These are phyloP conservation scores for Cystoderma amianthinum DNA, from an alignment of 768 basidiomycete genomes.

Conservation along the genomic window DNA sequence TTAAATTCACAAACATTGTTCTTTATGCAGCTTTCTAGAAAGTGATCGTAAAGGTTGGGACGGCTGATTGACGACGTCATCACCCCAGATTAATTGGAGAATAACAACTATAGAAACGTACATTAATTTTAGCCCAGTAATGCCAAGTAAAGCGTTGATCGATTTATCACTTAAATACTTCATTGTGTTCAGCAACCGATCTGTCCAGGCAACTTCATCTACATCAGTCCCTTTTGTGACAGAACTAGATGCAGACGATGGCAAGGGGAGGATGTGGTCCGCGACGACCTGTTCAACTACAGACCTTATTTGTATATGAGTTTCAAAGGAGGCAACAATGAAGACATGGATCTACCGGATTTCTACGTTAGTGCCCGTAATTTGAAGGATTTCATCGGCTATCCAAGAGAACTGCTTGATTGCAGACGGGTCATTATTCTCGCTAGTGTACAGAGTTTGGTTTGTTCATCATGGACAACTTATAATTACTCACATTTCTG, in stretches of 20 bases:
- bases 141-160: conserved; percentile 45
- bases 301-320: conserved; percentile 39
- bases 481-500: conserved; percentile 69
- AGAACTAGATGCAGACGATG: conserved; percentile 36
- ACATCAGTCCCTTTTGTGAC: conserved; percentile 44
- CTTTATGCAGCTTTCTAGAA: conserved; percentile 64
- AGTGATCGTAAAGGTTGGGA: conserved; percentile 66
- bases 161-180: conserved; percentile 56
- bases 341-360: conserved; percentile 37
- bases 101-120: conserved; percentile 27
- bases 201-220: conserved; percentile 84
- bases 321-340: not conserved
- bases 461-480: conserved; percentile 2
- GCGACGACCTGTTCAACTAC: conserved; percentile 61
- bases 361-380: conserved; percentile 44
- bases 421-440: conserved; percentile 69
- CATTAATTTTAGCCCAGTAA: conserved; percentile 61
- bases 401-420: conserved; percentile 90
- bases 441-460: conserved; percentile 37
- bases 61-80: conserved; percentile 30
- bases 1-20: conserved; percentile 62
- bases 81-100: no score
- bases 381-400: conserved; percentile 63
- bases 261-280: conserved; percentile 81
- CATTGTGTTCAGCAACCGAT: conserved; percentile 71